phyloP scores from a whole-genome alignment of 805 yeast genomes.

The Candida montana region DNA sequence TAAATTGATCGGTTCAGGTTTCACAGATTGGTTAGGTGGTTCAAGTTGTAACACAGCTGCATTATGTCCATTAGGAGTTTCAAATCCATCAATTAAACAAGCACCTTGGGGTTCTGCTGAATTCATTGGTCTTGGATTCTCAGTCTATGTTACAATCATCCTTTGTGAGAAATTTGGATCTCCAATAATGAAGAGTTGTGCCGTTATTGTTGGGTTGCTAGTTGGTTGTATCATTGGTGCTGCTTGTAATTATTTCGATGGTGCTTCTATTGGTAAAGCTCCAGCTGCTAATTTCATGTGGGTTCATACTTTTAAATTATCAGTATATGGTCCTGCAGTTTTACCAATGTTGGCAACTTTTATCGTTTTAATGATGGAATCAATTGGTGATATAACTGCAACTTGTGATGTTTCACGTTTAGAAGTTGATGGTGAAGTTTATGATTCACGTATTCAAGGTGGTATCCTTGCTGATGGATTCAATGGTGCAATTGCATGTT shows the following conservation, averaged over 20 bases:
- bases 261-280: constrained; percentile 53
- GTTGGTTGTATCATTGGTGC: constrained; percentile 92
- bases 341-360: constrained; percentile 82
- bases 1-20: constrained; percentile 62
- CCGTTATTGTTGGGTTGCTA: constrained; percentile 78
- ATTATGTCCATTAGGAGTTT: constrained; percentile 43
- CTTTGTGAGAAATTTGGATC: constrained; percentile 84
- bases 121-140: constrained; percentile 82
- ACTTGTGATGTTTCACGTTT: constrained; percentile 86
- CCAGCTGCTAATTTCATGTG: constrained; percentile 83
- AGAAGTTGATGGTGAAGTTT: constrained; percentile 75
- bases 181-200: constrained; percentile 92
- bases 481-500: constrained; percentile 70
- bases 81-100: constrained; percentile 52
- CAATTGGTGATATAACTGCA: constrained; percentile 93
- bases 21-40: constrained; percentile 87
- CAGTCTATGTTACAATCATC: constrained; percentile 69
- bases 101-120: constrained; percentile 82
- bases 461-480: constrained; percentile 88
- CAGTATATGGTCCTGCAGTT: constrained; percentile 79
- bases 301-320: constrained; percentile 77
- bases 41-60: constrained; percentile 46
- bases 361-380: constrained; percentile 82
- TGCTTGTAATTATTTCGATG: constrained; percentile 76
- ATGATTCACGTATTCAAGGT: constrained; percentile 87